Base-by-base conservation (phyloP, 257 asterid species). In the Plantago major region DNA sequence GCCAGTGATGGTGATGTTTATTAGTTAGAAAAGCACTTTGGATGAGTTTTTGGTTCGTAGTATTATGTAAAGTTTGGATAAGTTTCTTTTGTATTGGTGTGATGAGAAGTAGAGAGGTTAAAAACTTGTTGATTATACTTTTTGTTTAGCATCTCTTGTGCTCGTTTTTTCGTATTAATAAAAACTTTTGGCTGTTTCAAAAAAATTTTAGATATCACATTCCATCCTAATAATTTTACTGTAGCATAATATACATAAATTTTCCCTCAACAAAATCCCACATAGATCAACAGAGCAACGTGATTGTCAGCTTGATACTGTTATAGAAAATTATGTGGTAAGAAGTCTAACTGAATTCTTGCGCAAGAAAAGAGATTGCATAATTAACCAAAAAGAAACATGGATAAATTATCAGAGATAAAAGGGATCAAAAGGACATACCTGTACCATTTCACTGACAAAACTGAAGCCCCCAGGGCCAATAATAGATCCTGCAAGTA, bases 371-470 rank as follows among this genome's bases (percentile, higher is more conserved):
- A 54, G 45, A 46, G 72, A 13, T 19, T 42, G 56, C 33, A 55
- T 51, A 58, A 55, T 44, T 22, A 46, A 63, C 52, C 42, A 70
- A 63, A 42, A 63, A 33, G 67, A 67, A 30, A 58, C 13, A 13
- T 28, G 19, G 37, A 40, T 6, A 42, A 62, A 12, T 7, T 28
- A 56, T 52, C 49, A 65, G 55, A 28, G 50, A 49, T 30, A 61
- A 68, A 59, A 37, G 44, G 60, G 51, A 33, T 60, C 42, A 63
- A 66, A n/a, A 68, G 66, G 57, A 69, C 88, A 68, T 80, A 82
- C 95, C 75, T 85, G 95, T 72, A 88, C 95, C 90, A 88, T 78
- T 80, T 88, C 96, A 72, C 90, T 84, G 66, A 88, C 89, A 75
- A 88, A 68, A 72, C 79, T 81, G 65, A 88, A 78, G 64, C 95